Base-by-base conservation (phyloP, 2,329 filamentous ascomycete genomes). In the Phyllosticta capitalensis region DNA sequence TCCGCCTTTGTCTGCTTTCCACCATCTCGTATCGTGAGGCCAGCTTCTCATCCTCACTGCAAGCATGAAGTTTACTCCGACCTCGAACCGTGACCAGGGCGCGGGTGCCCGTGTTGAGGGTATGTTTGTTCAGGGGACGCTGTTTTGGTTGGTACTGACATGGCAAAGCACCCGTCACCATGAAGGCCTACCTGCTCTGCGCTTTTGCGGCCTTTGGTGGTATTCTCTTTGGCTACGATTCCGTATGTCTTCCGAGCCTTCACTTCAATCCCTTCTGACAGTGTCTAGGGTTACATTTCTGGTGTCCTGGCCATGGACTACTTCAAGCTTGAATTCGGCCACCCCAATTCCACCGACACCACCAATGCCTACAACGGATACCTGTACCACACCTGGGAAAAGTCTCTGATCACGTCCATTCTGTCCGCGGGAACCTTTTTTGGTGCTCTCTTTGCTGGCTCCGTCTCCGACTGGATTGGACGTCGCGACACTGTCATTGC, bases 221-320 rank as follows among this genome's bases (percentile, higher is more conserved):
- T 65, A 87, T 89, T 74, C 87, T 90, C 77, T 88, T 90, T 74
- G 88, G 88, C 55, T 91, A 88, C 74, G 88, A 90, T 68, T 88
- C 86, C 50, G 88, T 45, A 45, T 7, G 14, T 4, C n/a, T n/a
- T n/a, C 38, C n/a, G 7, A 2, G 17, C 2, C 2, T 7, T 4
- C n/a, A 14, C 17, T 45, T 6, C 2, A n/a, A 45, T 3, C 17
- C 14, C 17, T 45, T 19, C 38, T 45, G 14, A 45, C 14, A n/a
- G 38, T 14, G 38, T n/a, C 12, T n/a, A 45, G 38, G 38, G 87
- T 65, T 88, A 88, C 75, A 88, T 89, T 77, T 84, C 83, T 70
- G 84, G 84, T 69, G 83, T 86, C 61, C 75, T 81, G 49, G 81
- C 63, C 14, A 74, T 73, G 71, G 64, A 69, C 60, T 70, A 64